Evolutionary conservation across 177 flowering plant species (phyloP).

Genomic region (Vitis hybrid): DNA sequence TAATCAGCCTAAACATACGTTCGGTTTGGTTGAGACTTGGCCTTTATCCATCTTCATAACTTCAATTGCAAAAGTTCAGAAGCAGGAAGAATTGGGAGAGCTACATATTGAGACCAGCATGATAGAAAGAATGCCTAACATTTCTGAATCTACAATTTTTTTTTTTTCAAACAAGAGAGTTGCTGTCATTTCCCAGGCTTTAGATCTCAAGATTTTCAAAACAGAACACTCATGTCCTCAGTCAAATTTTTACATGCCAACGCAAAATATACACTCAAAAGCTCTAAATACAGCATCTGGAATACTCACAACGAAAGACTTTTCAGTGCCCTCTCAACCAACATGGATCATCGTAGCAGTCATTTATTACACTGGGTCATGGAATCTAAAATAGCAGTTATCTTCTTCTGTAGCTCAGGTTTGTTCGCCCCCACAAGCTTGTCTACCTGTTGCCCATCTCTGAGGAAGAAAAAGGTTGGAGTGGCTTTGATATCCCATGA

Average conservation of each 20-base stretch:
- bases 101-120: too few relatives aligned
- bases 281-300: background rate
- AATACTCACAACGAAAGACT: background rate
- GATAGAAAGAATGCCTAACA: background rate
- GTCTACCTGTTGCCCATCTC: slow-evolving; percentile 72
- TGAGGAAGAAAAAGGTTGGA: slow-evolving; percentile 88
- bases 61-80: too few relatives aligned
- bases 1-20: too few relatives aligned
- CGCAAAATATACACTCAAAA: background rate
- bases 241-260: background rate
- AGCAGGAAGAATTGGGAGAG: too few relatives aligned
- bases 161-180: background rate
- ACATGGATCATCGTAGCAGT: background rate
- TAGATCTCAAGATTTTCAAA: background rate
- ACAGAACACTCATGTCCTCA: background rate
- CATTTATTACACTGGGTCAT: slow-evolving; percentile 1
- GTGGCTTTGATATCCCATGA: slow-evolving; percentile 91
- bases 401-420: slow-evolving; percentile 72
- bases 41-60: too few relatives aligned
- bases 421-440: slow-evolving; percentile 93
- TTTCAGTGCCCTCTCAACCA: background rate
- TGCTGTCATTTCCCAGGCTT: background rate
- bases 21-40: too few relatives aligned
- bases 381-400: slow-evolving; percentile 41
- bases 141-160: background rate